Evolutionary conservation across 331 rosid species (phyloP), one percentile per base, ranked within the genome.

Genomic region (Pyrus hybrid): DNA sequence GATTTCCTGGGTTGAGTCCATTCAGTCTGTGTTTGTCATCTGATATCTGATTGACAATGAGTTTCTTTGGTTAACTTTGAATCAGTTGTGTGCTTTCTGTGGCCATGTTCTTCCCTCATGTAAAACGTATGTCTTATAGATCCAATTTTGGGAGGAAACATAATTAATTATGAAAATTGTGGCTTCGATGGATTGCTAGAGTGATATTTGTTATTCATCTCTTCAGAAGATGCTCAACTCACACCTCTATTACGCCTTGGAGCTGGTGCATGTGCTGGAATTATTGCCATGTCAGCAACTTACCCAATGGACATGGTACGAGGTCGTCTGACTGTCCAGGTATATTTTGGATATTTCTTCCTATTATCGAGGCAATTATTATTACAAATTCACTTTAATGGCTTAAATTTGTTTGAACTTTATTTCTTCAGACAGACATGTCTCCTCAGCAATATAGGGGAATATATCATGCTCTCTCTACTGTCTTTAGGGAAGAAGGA

Each of bases 271-370:
- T 90, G 91, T 76, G 91, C 91, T 18, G 89, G 92, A 79, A 86
- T 87, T 72, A 90, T 90, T 81, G 92, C 96, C 60, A 90, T 88
- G 92, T 90, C 92, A 58, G 91, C 92, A 77, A 90, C 92, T 79
- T 87, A 90, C 77, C 89, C 89, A 7, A 70, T 82, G 86, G 89
- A 85, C 71, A 35, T 82, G 85, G 81, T 85, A 45, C 86, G 89
- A 53, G 89, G 89, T 53, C 84, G 86, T 56, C 79, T 85, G n/a
- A 85, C 89, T 61, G 89, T 85, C 60, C 86, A 85, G 86, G 85
- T 85, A 80, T 79, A 22, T 20, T 21, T 30, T 68, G 63, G n/a
- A 35, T 43, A 32, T 62, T 43, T 7, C 28, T 18, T 14, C 32
- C 20, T 67, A 51, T 37, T 71, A 43, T 12, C 21, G 25, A 28